Evolutionary conservation across 306 rosid genomes (phyloP), one percentile per base, ranked within the genome.

Genomic region (Vigna nakashimae): DNA sequence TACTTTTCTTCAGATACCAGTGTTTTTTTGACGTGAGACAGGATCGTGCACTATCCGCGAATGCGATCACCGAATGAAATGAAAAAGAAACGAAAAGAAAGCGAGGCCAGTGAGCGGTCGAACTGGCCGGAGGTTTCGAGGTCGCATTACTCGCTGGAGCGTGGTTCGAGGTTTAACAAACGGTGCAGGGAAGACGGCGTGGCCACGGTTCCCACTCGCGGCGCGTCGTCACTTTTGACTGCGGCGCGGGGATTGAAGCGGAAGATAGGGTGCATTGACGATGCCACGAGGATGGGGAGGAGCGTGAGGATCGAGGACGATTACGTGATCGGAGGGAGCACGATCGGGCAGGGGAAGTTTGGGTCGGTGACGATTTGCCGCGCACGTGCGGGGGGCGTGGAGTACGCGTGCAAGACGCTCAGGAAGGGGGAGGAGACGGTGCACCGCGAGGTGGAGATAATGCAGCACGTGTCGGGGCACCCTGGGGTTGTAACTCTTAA

Each of bases 391-490:
- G 83, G 84, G 45, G 91, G 92, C 3, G 82, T 60, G 6, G 92
- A 88, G 64, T 86, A 79, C 80, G 97, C 94, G 2, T 91, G 97
- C 62, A 91, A 91, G 89, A 89, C 97, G 11, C 63, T 91, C 68
- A 82, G 69, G 70, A 91, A 92, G 51, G 92, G 90, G 46, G 93
- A 90, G 68, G 97, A 90, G 73, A 88, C 92, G 0, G 91, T 90
- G 55, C 92, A 90, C 57, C 74, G 91, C 34, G 97, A 92, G 79
- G 97, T 92, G 57, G 97, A 91, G 90, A 91, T 91, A 83, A 91
- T 91, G 97, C 97, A 91, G 82, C 97, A 90, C 75, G 83, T 91
- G 71, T 91, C 97, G 58, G 92, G 97, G 65, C 91, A 91, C 77
- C 89, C 90, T 0, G 90, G 97, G 77, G 91, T 91, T 45, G 97